Base-by-base conservation (phyloP, 495 filamentous ascomycete genomes). In the Immersiella caudata region DNA sequence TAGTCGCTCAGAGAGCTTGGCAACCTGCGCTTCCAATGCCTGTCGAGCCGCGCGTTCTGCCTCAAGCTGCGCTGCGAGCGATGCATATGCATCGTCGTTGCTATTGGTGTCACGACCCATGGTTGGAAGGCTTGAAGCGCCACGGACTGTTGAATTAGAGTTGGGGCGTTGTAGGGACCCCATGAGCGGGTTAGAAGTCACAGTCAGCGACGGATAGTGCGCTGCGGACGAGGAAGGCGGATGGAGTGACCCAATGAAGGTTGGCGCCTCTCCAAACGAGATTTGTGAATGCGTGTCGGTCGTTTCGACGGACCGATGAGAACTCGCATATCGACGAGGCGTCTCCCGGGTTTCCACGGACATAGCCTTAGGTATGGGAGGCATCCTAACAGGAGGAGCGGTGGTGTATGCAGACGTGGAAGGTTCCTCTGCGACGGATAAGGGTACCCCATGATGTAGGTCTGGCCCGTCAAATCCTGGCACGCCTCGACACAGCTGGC, bases 1-100 rank as follows among this genome's bases (percentile, higher is more conserved):
- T 27, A 86, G 62, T 26, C 76, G 78, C 18, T 81, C 78, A 46
- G 78, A 78, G 1, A 87, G 74, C 64, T 76, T 80, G 60, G 75
- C 79, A 22, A 87, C 84, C 59, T 83, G 75, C 1, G 75, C 75
- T 69, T 87, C 85, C n/a, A 87, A 78, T 6, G 76, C 76, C 21
- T 78, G 80, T 1, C 85, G 81, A 9, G 81, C 80, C 5, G 80
- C 75, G 60, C 82, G 81, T 68, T 87, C 85, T 20, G 73, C 66
- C 25, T 83, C 80, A 20, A 87, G 80, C 54, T 84, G 74, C n/a
- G 79, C 71, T 26, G 77, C 70, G 9, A 84, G 72, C 4, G 70
- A 66, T 0, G 74, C 75, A 60, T 80, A 78, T 51, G 67, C 24
- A 26, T 64, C 65, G 9, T 69, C 29, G 14, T 58, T 51, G 56